Evolutionary conservation across 257 asterid genomes (phyloP).

Genomic region (Salvia splendens): DNA sequence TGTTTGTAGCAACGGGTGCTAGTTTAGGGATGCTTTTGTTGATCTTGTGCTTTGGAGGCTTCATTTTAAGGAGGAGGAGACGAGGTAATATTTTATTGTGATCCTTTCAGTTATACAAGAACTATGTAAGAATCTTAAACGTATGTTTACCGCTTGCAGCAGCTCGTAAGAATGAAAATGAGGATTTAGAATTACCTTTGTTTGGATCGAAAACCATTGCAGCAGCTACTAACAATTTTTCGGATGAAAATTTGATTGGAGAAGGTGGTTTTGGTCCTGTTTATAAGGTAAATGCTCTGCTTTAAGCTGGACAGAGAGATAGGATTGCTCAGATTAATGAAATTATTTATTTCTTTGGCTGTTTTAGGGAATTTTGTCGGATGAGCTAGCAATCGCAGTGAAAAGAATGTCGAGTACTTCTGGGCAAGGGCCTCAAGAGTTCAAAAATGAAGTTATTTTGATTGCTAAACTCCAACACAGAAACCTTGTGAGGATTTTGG

Average conservation of each 20-base stretch:
- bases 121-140: neutral
- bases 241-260: neutral
- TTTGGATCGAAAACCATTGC: neutral
- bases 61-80: slow-evolving; percentile 2
- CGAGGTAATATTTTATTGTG: slow-evolving; percentile 17
- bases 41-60: neutral
- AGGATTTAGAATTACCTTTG: neutral
- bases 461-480: slow-evolving; percentile 31
- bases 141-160: neutral
- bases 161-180: neutral
- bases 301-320: neutral
- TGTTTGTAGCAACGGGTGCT: slow-evolving; percentile 1
- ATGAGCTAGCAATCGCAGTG: slow-evolving; percentile 20
- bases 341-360: neutral
- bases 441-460: slow-evolving; percentile 23
- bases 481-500: slow-evolving; percentile 6
- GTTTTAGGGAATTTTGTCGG: slow-evolving; percentile 20
- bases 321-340: neutral
- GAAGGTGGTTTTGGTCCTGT: slow-evolving; percentile 17
- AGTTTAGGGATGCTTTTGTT: neutral
- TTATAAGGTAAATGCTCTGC: neutral
- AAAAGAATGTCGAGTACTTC: slow-evolving; percentile 29
- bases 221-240: neutral
- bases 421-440: slow-evolving; percentile 28
- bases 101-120: neutral